phyloP scores from a whole-genome alignment of 768 basidiomycete species.

The Boletus insuetus region DNA sequence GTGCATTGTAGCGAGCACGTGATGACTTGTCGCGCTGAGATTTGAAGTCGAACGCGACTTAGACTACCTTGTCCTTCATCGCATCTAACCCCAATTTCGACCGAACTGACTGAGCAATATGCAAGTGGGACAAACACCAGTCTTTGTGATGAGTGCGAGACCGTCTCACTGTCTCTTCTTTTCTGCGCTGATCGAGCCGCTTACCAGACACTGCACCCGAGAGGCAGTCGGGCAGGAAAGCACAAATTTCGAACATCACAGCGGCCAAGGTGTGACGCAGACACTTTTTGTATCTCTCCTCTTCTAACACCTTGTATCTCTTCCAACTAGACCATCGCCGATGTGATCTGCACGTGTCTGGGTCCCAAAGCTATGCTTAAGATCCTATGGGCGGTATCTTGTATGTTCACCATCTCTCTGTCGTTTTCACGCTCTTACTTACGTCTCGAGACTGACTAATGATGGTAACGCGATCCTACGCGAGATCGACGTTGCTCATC shows the following conservation, averaged over 20 bases:
- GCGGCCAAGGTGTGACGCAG: conserved; percentile 77
- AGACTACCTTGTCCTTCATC: too few species aligned
- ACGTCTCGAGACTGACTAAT: conserved; percentile 73
- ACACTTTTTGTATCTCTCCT: too few species aligned
- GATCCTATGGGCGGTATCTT: conserved; percentile 99
- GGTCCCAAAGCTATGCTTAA: conserved; percentile 99
- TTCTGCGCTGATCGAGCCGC: not conserved
- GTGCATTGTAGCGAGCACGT: too few species aligned
- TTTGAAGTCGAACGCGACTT: too few species aligned
- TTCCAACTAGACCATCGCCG: conserved; percentile 78
- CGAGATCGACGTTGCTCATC: conserved; percentile 98
- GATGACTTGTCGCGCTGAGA: too few species aligned
- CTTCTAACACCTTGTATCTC: not conserved
- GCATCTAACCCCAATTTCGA: too few species aligned
- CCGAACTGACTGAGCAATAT: conserved; percentile 7
- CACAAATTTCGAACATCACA: conserved; percentile 94
- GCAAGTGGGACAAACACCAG: conserved; percentile 60
- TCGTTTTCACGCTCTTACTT: not conserved
- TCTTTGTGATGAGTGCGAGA: conserved; percentile 78
- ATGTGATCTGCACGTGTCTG: conserved; percentile 96
- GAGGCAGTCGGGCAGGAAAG: conserved; percentile 91
- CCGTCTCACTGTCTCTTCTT: not conserved
- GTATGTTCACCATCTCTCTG: conserved; percentile 42
- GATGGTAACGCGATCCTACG: conserved; percentile 99
- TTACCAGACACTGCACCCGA: conserved; percentile 85